Evolutionary conservation across 306 rosid genomes (phyloP), one percentile per base, ranked within the genome.

Genomic region (Nissolia schottii): DNA sequence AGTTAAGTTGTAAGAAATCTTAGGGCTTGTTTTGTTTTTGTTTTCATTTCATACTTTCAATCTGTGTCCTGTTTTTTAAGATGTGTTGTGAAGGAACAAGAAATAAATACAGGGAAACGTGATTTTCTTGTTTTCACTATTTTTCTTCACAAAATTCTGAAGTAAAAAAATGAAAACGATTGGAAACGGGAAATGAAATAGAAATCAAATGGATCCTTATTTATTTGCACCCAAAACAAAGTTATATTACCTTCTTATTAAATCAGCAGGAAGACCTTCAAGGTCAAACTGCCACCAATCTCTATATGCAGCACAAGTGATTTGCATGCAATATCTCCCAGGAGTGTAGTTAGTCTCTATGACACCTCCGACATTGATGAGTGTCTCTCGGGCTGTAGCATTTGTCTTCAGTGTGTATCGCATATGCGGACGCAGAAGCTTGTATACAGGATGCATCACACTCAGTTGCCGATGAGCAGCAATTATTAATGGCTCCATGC

Each of bases 371-470:
- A 80, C 80, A 63, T 63, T 74, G 77, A 63, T 74, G 19, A 78
- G 77, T 37, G 41, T 67, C 38, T 82, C 67, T 46, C 80, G 86
- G 24, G 80, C 7, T 37, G 14, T 56, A 28, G 83, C 80, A 49
- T 82, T 82, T 73, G 79, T 29, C 64, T 48, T 82, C 48, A 82
- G 7, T 23, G 86, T 82, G 77, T 78, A 78, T 56, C 67, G 56
- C 86, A 82, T 74, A 29, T 69, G 80, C 27, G 86, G 86, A 55
- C 78, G 75, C 68, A 66, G 15, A 64, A 84, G 75, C 68, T 84
- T 84, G 76, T 63, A 84, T 27, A 80, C 57, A 6, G 87, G 85
- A 60, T 84, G 87, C 73, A 84, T 84, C 31, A 27, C 87, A 77
- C 85, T 84, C 80, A 80, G 12, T 27, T 84, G 87, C 6, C 83